Evolutionary conservation across 2,329 filamentous ascomycete genomes (phyloP).

Genomic region (Thelonectria olida): DNA sequence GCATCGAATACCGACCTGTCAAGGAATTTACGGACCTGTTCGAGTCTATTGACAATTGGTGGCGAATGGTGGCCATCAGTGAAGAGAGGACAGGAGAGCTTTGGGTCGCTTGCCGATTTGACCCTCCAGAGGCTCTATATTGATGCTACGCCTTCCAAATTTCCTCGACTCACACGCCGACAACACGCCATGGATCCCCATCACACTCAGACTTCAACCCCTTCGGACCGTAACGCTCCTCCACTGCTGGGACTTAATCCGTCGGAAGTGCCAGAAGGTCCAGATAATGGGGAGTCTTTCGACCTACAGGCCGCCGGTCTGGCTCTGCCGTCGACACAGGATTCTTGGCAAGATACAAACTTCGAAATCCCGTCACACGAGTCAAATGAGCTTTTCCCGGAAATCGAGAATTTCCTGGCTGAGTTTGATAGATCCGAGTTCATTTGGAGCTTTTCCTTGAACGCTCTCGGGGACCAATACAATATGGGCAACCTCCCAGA

Average conservation of each 20-base stretch:
- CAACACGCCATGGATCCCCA: too few relatives aligned
- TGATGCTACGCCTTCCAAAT: constrained; percentile 10
- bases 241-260: too few relatives aligned
- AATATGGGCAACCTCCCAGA: constrained; percentile 5
- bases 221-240: too few relatives aligned
- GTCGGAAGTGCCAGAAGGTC: too few relatives aligned
- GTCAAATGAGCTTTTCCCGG: constrained; percentile 16
- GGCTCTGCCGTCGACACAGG: background rate
- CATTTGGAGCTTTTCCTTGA: constrained; percentile 22
- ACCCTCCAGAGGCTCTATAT: constrained; percentile 22
- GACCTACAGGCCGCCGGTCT: background rate
- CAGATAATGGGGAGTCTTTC: too few relatives aligned
- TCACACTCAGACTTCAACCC: too few relatives aligned
- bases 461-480: constrained; percentile 11
- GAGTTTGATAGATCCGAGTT: constrained; percentile 27
- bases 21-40: constrained; percentile 42
- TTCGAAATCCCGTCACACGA: background rate
- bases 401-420: constrained; percentile 30
- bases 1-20: constrained; percentile 27
- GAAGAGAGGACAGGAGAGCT: constrained; percentile 43
- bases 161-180: constrained; percentile 11
- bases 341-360: constrained; percentile 9
- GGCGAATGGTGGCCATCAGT: constrained; percentile 53
- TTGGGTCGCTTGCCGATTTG: constrained; percentile 32
- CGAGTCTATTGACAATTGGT: constrained; percentile 48